phyloP scores from a whole-genome alignment of 768 basidiomycete species.

The Trametes cinnabarina region DNA sequence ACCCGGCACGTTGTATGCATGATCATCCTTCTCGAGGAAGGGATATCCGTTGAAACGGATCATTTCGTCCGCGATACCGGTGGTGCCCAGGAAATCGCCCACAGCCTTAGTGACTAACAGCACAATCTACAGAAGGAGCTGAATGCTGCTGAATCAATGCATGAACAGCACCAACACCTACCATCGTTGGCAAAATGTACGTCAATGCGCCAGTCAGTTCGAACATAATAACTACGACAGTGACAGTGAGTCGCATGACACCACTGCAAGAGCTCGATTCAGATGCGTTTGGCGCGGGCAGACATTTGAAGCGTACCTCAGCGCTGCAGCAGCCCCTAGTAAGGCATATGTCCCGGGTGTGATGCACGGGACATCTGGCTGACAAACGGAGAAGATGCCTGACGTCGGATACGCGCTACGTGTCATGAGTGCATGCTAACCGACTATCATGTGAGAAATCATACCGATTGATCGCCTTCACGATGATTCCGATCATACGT shows the following conservation, averaged over 20 bases:
- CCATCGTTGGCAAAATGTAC: conserved; percentile 98
- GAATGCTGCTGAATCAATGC: neutral
- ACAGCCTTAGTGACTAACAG: conserved; percentile 96
- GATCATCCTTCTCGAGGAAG: conserved; percentile 93
- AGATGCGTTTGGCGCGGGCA: neutral
- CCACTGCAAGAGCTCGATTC: conserved; percentile 51
- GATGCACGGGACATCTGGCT: conserved; percentile 92
- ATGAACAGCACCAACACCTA: conserved; percentile 34
- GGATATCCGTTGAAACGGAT: conserved; percentile 98
- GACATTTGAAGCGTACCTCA: conserved; percentile 56
- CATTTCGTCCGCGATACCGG: conserved; percentile 95
- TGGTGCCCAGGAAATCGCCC: conserved; percentile 89
- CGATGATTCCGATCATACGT: conserved; percentile 93
- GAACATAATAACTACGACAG: conserved; percentile 99
- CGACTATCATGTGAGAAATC: conserved; percentile 15
- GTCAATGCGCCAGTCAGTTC: conserved; percentile 96
- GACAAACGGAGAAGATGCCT: conserved; percentile 87
- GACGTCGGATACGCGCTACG: conserved; percentile 77
- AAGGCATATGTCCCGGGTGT: conserved; percentile 99
- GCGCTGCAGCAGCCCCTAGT: conserved; percentile 91
- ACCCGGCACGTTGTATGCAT: conserved; percentile 90
- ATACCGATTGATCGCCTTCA: conserved; percentile 87
- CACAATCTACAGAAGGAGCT: conserved; percentile 66
- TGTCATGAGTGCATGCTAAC: neutral
- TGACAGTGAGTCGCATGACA: conserved; percentile 95